phyloP scores from a whole-genome alignment of 1,284 basidiomycete species.

The Naganishia albida region DNA sequence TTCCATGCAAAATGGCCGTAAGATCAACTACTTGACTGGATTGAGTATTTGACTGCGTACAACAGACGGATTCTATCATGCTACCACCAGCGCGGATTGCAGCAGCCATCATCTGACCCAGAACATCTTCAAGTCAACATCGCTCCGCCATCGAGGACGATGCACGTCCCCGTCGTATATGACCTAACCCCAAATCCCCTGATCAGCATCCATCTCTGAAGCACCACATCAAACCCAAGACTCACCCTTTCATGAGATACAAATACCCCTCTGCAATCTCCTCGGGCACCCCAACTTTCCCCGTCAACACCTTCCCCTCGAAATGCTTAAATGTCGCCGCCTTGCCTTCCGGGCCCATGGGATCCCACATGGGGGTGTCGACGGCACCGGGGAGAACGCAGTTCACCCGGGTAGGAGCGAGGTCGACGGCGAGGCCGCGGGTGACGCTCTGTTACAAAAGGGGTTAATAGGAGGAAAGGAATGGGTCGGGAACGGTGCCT shows the following conservation, averaged over 20 bases:
- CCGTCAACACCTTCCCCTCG: conserved; percentile 27
- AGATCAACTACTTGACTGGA: too few relatives aligned
- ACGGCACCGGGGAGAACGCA: conserved; percentile 23
- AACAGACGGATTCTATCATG: too few relatives aligned
- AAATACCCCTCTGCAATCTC: conserved; percentile 28
- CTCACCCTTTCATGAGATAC: conserved; percentile 28
- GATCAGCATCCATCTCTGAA: neutral
- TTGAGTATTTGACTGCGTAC: too few relatives aligned
- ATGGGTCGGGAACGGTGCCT: neutral
- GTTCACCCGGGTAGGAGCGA: conserved; percentile 10
- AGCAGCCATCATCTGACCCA: too few relatives aligned
- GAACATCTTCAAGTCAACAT: neutral
- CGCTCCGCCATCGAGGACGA: conserved; percentile 11
- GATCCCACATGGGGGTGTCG: conserved; percentile 20
- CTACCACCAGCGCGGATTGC: too few relatives aligned
- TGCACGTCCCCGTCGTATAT: conserved; percentile 24
- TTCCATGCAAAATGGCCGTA: conserved; percentile 16
- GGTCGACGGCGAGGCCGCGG: conserved; percentile 27
- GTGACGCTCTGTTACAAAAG: neutral
- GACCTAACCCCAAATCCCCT: conserved; percentile 22
- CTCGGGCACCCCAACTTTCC: conserved; percentile 11
- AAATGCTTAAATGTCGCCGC: conserved; percentile 1
- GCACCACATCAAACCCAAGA: neutral
- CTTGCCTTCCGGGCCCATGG: neutral
- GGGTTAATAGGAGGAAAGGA: neutral